These are phyloP conservation scores for Neovahlkampfia damariscottae DNA, from an alignment of 78 protist genomes.

Conservation along the genomic window DNA sequence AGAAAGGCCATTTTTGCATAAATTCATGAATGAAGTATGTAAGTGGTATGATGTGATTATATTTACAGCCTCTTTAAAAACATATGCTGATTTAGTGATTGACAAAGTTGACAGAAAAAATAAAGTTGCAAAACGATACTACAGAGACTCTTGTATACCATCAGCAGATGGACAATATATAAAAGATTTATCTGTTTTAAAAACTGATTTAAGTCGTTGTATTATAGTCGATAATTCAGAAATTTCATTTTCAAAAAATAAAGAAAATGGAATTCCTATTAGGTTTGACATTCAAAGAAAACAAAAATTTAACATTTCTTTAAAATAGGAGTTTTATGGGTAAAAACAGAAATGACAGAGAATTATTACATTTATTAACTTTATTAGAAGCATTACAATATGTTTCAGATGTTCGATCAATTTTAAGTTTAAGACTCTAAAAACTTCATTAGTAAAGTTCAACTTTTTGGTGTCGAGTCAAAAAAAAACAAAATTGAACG, in stretches of 20 bases:
- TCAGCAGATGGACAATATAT: conserved; percentile 39
- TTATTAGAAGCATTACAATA: conserved; percentile 45
- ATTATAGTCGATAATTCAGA: conserved; percentile 68
- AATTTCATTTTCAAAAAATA: conserved; percentile 35
- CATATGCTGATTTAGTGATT: conserved; percentile 62
- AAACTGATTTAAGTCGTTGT: conserved; percentile 35
- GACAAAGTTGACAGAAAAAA: conserved; percentile 47
- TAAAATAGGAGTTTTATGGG: background rate
- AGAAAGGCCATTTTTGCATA: conserved; percentile 57
- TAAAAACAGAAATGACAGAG: conserved; percentile 24
- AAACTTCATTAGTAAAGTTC: too few relatives aligned
- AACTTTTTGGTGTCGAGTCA: too few relatives aligned
- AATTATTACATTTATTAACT: conserved; percentile 45
- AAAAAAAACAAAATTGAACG: too few relatives aligned
- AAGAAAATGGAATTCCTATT: conserved; percentile 61
- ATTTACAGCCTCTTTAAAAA: conserved; percentile 59
- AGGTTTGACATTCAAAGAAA: conserved; percentile 46
- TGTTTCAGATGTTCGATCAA: conserved; percentile 57
- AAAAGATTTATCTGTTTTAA: conserved; percentile 44
- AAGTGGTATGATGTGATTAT: conserved; percentile 64
- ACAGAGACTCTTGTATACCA: conserved; percentile 22
- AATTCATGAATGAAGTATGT: conserved; percentile 41
- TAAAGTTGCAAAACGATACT: conserved; percentile 13
- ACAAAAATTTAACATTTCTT: background rate
- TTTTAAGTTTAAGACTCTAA: conserved; percentile 21